Evolutionary conservation across 805 yeast species (phyloP).

Genomic region (Yamadazyma paraphyllophila): DNA sequence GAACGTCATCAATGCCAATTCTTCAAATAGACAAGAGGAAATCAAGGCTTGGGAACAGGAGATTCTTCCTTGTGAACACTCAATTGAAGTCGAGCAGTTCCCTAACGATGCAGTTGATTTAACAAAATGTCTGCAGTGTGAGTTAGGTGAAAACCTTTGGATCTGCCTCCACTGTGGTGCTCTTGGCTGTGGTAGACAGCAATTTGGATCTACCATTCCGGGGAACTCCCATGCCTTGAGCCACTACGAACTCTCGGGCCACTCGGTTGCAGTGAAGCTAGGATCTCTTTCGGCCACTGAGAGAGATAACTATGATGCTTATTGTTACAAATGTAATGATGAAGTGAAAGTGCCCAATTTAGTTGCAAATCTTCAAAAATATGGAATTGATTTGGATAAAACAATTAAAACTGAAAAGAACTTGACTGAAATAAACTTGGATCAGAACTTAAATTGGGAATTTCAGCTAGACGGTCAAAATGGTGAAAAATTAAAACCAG

Average conservation of each 20-base stretch:
- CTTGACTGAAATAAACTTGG: slow-evolving; percentile 84
- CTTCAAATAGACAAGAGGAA: slow-evolving; percentile 61
- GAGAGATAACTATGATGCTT: slow-evolving; percentile 62
- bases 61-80: slow-evolving; percentile 75
- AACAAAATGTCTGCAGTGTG: slow-evolving; percentile 56
- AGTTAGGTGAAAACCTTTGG: slow-evolving; percentile 80
- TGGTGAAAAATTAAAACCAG: slow-evolving; percentile 62
- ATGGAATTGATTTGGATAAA: slow-evolving; percentile 61
- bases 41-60: slow-evolving; percentile 92
- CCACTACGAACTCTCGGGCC: slow-evolving; percentile 61
- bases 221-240: slow-evolving; percentile 88
- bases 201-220: slow-evolving; percentile 82
- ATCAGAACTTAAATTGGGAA: slow-evolving; percentile 92
- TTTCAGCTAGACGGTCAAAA: slow-evolving; percentile 72
- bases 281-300: slow-evolving; percentile 82
- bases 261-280: slow-evolving; percentile 83
- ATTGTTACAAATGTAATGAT: slow-evolving; percentile 86
- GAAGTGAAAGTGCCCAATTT: slow-evolving; percentile 76
- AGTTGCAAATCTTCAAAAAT: slow-evolving; percentile 46
- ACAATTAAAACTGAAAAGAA: slow-evolving; percentile 80
- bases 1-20: slow-evolving; percentile 53
- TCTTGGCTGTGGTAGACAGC: slow-evolving; percentile 93
- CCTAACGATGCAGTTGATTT: slow-evolving; percentile 24
- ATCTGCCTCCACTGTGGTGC: slow-evolving; percentile 86
- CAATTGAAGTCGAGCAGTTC: slow-evolving; percentile 50